phyloP scores from a whole-genome alignment of 2,329 filamentous ascomycete species.

The Leptographium procerum region DNA sequence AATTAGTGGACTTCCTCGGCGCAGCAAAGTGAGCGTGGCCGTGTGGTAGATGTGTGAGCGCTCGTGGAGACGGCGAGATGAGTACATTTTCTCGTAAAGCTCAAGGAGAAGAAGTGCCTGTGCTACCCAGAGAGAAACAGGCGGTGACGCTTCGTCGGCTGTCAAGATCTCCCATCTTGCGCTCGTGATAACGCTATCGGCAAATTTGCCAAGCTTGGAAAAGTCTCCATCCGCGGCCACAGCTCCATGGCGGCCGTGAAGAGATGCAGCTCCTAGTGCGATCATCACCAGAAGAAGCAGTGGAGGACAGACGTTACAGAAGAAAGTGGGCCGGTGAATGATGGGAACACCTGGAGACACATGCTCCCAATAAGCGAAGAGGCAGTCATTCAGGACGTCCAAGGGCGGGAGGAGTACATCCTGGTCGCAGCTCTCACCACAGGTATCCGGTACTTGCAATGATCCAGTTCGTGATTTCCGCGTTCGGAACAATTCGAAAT shows the following conservation, averaged over 20 bases:
- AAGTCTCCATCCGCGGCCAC: conserved; percentile 36
- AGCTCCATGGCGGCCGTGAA: conserved; percentile 44
- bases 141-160: conserved; percentile 69
- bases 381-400: conserved; percentile 74
- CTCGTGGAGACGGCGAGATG: conserved; percentile 71
- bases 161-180: conserved; percentile 77
- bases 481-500: conserved; percentile 30
- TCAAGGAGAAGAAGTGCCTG: conserved; percentile 76
- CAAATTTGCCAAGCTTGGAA: conserved; percentile 33
- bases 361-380: conserved; percentile 78
- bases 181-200: conserved; percentile 54
- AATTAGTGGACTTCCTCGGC: conserved; percentile 75
- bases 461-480: conserved; percentile 30
- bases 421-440: conserved; percentile 27
- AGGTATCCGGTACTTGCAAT: conserved; percentile 20
- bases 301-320: conserved; percentile 64
- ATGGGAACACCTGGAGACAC: conserved; percentile 81
- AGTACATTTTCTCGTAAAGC: conserved; percentile 87
- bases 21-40: conserved; percentile 73
- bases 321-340: conserved; percentile 79
- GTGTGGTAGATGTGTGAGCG: conserved; percentile 83
- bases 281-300: conserved; percentile 72
- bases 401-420: conserved; percentile 47
- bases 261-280: conserved; percentile 69
- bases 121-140: conserved; percentile 79